Evolutionary conservation across 2,329 filamentous ascomycete species (phyloP), one percentile per base, ranked within the genome.

Genomic region (Claviceps digitariae): DNA sequence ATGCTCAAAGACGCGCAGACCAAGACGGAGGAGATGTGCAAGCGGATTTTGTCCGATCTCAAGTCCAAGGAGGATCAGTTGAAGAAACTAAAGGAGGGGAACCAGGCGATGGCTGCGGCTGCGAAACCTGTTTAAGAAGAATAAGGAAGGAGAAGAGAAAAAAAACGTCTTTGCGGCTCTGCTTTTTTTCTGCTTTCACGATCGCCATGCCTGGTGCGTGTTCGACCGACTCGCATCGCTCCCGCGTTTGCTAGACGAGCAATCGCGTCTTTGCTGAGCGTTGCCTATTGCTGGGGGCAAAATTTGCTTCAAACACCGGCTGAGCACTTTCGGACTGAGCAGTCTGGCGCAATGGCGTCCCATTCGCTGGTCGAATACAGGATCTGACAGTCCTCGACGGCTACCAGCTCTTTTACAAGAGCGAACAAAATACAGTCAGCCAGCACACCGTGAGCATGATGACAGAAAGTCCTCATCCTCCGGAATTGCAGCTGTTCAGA

Each of bases 11-110:
- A 83, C 55, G 86, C 86, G 53, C 72, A 82, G 63, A 74, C 75
- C 53, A 79, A 82, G 63, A 78, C 87, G 44, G 74, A 79, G 53
- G 75, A 79, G 53, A 80, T 85, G 65, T 73, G 75, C 50, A 74
- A 74, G 64, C 76, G 72, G 62, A 75, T 83, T 57, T 77, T 78
- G 59, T 76, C 73, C 57, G 75, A 79, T 68, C 74, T 85, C 54
- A 81, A 79, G 66, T 72, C 76, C 52, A 84, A 86, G 69, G 84
- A 84, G 66, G 75, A 77, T 52, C 72, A 75, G 58, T 69, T 87
- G 52, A 69, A 77, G 29, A 74, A 74, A 54, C 72, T 86, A 48
- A 86, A 84, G 71, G 76, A 74, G 41, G 77, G 74, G 58, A 73
- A 82, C 54, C 66, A 70, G 45, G 76, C 77, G n/a, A 68, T 66